These are phyloP conservation scores for Heritiera fomes DNA, from an alignment of 345 rosid species.

Conservation along the genomic window DNA sequence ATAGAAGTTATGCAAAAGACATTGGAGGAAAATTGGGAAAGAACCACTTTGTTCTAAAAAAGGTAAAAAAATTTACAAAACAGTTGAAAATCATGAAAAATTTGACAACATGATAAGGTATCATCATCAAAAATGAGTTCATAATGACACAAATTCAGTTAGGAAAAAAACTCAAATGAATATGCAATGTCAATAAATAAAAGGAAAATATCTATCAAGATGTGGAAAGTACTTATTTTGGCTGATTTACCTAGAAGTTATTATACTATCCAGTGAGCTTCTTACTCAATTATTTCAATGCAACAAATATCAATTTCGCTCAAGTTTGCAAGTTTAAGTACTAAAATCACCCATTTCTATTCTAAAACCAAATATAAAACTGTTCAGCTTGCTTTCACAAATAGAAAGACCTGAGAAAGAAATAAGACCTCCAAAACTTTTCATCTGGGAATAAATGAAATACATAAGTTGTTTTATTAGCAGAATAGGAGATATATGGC, in stretches of 20 bases:
- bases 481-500: neutral
- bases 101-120: neutral
- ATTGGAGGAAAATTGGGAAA: neutral
- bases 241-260: neutral
- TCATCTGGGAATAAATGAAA: neutral
- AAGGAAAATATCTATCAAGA: neutral
- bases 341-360: neutral
- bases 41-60: neutral
- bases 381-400: neutral
- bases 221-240: neutral
- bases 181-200: neutral
- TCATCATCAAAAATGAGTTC: neutral
- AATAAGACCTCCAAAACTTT: neutral
- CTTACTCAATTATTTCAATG: neutral
- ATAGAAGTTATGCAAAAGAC: neutral
- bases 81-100: neutral
- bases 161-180: neutral
- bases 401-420: neutral
- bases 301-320: neutral
- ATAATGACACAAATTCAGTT: neutral
- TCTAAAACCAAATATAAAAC: neutral
- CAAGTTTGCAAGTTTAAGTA: neutral
- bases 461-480: neutral
- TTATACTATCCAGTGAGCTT: neutral
- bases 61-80: neutral